Conservation (phyloP, 129 eudicot species). For the Logfia minima region DNA sequence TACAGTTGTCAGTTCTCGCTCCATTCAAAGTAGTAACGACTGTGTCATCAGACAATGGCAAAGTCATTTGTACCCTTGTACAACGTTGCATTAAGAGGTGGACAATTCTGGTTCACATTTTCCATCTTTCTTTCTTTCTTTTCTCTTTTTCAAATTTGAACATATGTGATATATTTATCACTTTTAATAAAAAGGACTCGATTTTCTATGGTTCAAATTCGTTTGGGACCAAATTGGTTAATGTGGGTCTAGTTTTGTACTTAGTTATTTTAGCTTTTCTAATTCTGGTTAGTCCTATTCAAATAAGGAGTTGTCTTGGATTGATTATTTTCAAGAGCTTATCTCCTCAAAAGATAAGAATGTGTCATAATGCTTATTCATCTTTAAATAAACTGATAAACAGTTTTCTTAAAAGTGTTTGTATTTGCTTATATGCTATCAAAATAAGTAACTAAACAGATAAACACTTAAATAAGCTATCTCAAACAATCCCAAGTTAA, state of each 20-base stretch:
- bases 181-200: background rate
- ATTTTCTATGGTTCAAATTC: background rate
- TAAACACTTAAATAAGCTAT: too few species aligned
- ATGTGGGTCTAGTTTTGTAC: background rate
- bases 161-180: background rate
- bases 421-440: too few species aligned
- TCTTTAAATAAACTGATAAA: too few species aligned
- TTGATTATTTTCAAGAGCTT: too few species aligned
- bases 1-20: background rate
- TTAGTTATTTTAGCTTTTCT: background rate
- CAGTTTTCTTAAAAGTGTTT: too few species aligned
- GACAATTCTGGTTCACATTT: background rate
- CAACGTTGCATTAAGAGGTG: background rate
- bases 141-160: background rate
- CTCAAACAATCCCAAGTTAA: too few species aligned
- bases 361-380: too few species aligned
- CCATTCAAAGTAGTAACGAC: background rate
- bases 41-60: background rate
- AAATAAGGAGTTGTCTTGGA: too few species aligned
- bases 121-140: too few species aligned
- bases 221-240: background rate
- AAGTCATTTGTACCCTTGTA: background rate
- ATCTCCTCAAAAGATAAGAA: too few species aligned
- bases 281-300: too few species aligned
- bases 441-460: too few species aligned